phyloP scores from a whole-genome alignment of 2,329 filamentous ascomycete species.

The Claviceps arundinis region DNA sequence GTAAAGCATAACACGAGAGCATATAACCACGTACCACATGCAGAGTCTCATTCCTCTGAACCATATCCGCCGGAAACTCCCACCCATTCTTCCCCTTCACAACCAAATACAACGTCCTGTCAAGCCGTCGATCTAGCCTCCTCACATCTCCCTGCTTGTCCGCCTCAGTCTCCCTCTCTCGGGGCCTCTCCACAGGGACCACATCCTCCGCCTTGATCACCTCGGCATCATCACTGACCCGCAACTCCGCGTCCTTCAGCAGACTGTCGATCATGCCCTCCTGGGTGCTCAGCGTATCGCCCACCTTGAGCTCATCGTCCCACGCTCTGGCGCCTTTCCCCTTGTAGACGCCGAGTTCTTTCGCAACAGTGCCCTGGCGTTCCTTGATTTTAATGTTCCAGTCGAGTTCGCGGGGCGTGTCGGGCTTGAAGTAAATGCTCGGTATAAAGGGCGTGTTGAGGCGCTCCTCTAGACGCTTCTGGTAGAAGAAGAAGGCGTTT shows the following conservation, averaged over 20 bases:
- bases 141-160: constrained; percentile 61
- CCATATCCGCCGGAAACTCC: constrained; percentile 65
- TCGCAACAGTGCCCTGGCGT: constrained; percentile 57
- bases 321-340: constrained; percentile 58
- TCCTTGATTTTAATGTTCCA: constrained; percentile 78
- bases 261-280: constrained; percentile 54
- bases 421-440: constrained; percentile 89
- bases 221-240: constrained; percentile 48
- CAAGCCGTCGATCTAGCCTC: constrained; percentile 67
- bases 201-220: constrained; percentile 43
- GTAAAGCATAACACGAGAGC: not conserved
- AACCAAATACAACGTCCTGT: constrained; percentile 75
- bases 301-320: constrained; percentile 82
- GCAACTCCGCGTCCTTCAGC: constrained; percentile 59
- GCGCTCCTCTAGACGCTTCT: constrained; percentile 91
- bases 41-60: constrained; percentile 61
- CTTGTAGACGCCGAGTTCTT: constrained; percentile 77
- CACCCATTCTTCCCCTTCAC: constrained; percentile 66
- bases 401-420: constrained; percentile 71
- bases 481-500: constrained; percentile 89
- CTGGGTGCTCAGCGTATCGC: constrained; percentile 52
- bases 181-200: constrained; percentile 56
- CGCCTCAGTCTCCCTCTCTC: constrained; percentile 60
- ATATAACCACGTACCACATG: constrained; percentile 52
- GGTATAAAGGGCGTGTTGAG: constrained; percentile 75